phyloP scores from a whole-genome alignment of 139 green algal species.

The Chlamydomonas sp. region DNA sequence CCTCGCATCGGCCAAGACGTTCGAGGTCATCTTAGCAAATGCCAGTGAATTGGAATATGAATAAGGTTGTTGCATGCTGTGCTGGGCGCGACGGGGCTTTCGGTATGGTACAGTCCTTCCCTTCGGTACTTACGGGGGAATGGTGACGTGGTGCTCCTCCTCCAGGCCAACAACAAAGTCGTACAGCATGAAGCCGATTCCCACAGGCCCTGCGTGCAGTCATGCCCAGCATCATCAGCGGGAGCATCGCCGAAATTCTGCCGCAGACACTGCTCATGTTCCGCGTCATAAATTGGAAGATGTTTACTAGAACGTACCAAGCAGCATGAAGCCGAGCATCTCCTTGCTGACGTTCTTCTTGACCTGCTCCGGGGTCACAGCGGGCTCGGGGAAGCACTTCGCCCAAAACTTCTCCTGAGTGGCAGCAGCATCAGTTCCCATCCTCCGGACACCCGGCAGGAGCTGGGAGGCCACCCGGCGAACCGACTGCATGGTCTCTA shows the following conservation, averaged over 20 bases:
- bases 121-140: constrained; percentile 43
- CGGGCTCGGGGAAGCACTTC: constrained; percentile 36
- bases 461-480: neutral
- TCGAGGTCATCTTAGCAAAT: too few relatives aligned
- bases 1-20: too few relatives aligned
- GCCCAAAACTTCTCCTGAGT: constrained; percentile 36
- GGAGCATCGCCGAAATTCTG: neutral
- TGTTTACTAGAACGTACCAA: neutral
- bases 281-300: neutral
- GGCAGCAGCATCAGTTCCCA: neutral
- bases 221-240: neutral
- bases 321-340: constrained; percentile 46
- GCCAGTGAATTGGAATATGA: too few relatives aligned
- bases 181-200: constrained; percentile 45
- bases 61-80: neutral
- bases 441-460: constrained; percentile 16
- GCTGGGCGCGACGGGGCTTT: too few relatives aligned
- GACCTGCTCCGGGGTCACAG: constrained; percentile 17
- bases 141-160: constrained; percentile 37
- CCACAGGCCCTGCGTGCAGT: constrained; percentile 19
- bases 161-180: constrained; percentile 48
- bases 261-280: neutral
- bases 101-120: neutral
- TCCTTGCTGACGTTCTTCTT: constrained; percentile 49
- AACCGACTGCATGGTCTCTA: constrained; percentile 36